A percentile compares a stretch with the other conserved stretches of the same genome.
Conservation (phyloP, 1,139 yeast species). For the Suhomyces yuchorum region DNA sequence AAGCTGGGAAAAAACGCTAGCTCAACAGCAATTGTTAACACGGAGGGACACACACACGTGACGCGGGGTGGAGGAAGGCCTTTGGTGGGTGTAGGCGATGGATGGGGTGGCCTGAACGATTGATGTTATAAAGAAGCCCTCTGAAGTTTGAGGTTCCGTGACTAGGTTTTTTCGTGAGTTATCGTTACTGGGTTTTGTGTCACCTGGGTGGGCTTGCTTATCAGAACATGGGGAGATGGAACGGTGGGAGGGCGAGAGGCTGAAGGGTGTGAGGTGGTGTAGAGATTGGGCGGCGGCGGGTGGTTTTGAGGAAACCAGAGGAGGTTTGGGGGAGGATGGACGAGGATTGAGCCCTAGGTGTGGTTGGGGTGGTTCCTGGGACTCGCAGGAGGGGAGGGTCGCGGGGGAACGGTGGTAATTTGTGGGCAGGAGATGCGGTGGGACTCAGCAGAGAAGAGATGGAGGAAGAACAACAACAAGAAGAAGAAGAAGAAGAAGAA, state of each 20-base stretch:
- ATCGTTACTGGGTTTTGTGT: constrained; percentile 6
- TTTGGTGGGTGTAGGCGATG: not conserved
- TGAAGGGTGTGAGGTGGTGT: not conserved
- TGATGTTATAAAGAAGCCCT: constrained; percentile 4
- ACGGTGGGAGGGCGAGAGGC: not conserved
- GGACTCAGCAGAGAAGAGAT: no score
- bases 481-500: no score
- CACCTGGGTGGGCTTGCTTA: constrained; percentile 5
- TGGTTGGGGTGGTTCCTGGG: not conserved
- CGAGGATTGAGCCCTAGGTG: not conserved
- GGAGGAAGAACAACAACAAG: no score
- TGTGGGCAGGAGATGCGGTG: no score
- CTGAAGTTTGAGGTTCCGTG: constrained; percentile 4
- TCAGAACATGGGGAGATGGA: constrained; percentile 2
- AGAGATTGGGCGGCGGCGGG: not conserved
- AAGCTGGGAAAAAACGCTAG: not conserved
- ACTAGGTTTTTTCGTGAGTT: constrained; percentile 7
- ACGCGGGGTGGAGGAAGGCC: not conserved
- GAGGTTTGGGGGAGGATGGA: not conserved
- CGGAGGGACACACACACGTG: not conserved
- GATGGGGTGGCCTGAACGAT: constrained; percentile 3
- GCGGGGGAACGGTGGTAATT: not conserved
- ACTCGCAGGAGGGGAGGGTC: not conserved
- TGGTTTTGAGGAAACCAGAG: not conserved
- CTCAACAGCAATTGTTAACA: not conserved